phyloP scores from a whole-genome alignment of 2,329 filamentous ascomycete species.

The Colletotrichum liriopes region DNA sequence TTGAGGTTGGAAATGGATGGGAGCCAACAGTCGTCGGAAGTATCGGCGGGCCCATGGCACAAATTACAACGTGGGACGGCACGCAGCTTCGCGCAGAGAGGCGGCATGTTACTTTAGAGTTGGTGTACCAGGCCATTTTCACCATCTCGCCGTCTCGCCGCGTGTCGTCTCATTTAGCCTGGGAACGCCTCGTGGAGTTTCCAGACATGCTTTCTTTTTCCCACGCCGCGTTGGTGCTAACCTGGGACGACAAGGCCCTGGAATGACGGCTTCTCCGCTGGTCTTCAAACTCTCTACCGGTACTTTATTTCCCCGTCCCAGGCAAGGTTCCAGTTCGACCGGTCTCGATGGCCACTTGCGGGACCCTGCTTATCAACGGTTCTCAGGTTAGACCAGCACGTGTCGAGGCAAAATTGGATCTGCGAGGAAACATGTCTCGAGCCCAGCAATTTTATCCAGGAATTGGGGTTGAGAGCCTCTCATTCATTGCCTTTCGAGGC shows the following conservation, averaged over 20 bases:
- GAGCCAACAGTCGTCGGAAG: conserved; percentile 9
- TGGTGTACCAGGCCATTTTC: conserved; percentile 13
- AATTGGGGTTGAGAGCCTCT: conserved; percentile 10
- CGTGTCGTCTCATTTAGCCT: conserved; percentile 34
- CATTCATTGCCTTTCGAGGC: not conserved
- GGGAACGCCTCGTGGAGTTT: conserved; percentile 31
- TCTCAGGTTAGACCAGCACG: conserved; percentile 2
- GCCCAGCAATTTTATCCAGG: conserved; percentile 19
- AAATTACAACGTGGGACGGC: not conserved
- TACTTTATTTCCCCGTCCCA: too few relatives aligned
- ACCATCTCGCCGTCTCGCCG: conserved; percentile 19
- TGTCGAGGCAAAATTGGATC: conserved; percentile 3
- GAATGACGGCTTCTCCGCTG: conserved; percentile 1
- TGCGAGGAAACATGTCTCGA: conserved; percentile 12
- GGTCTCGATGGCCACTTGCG: not conserved
- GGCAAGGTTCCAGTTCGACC: not conserved
- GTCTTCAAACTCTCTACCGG: not conserved
- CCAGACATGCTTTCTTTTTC: conserved; percentile 41
- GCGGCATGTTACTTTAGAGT: conserved; percentile 41
- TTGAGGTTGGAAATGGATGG: conserved; percentile 14
- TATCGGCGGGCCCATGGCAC: conserved; percentile 1
- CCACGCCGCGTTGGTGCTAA: conserved; percentile 15
- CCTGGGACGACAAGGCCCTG: not conserved
- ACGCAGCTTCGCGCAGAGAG: conserved; percentile 18
- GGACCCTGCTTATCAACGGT: not conserved